Base-by-base conservation (phyloP, 2,329 filamentous ascomycete genomes). In the Pseudogymnoascus sp. region DNA sequence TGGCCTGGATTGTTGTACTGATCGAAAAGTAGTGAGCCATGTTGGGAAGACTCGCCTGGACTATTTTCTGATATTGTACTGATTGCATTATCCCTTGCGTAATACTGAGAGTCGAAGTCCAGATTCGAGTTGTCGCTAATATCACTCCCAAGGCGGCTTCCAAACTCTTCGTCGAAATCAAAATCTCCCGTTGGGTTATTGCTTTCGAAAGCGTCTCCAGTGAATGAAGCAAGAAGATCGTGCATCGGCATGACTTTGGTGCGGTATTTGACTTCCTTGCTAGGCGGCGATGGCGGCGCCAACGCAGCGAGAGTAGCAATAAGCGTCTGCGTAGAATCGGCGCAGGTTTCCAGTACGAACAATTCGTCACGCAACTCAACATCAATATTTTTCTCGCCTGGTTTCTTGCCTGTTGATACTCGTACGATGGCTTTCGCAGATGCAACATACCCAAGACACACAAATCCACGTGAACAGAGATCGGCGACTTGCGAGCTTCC, bases 281-380 rank as follows among this genome's bases (percentile, higher is more conserved):
- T 92, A 1, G 92, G 90, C 0, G 91, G 87, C 6, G 84, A 85
- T 1, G 94, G 92, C 3, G 92, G 94, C 35, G 86, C 84, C 3
- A 99, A 78, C 0, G 88, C 91, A 67, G 88, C 90, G 13, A 92
- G 75, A 39, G 95, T 80, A 1, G 82, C 80, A 58, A 96, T 86
- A 12, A 99, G 79, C 0, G 94, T 99, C 71, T 96, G 91, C 0
- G 91, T 97, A 1, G 94, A 99, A 73, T 99, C 94, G 28, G 94
- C 94, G 68, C 95, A 99, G 0, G 92, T 95, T 72, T 99, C 94
- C 5, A 99, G 75, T 33, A 99, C 86, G 59, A 99, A 78, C 1
- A 99, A 79, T 64, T 95, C 88, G 68, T 96, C 92, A 62, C 84
- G 84, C 52, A 97, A 76, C 64, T 95, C 89, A 1, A 96, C 79